Base-by-base conservation (phyloP, 2,329 filamentous ascomycete species). In the Sarocladium oryzae region DNA sequence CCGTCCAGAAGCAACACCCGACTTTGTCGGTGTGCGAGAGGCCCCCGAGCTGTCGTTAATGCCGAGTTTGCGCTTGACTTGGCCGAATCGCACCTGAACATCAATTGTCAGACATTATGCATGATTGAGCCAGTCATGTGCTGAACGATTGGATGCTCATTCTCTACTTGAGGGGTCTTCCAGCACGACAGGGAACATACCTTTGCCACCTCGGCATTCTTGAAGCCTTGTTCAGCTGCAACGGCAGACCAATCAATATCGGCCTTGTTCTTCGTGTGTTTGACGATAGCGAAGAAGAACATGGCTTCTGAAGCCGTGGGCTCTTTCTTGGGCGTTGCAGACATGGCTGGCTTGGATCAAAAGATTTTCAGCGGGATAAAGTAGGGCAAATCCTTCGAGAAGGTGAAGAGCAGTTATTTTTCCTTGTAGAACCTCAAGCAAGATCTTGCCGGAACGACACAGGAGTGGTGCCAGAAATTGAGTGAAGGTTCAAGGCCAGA, bases 211-310 rank as follows among this genome's bases (percentile, higher is more conserved):
- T 65, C 63, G 0, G 65, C 71, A 33, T 69, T 76, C 54, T 75
- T 75, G 65, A 75, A 73, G 8, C 66, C 65, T 11, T 65, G 60
- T 11, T 71, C 68, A 0, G 49, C 26, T 1, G 76, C 75, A 2
- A 79, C 71, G 4, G 57, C 60, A 0, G 67, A 60, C 77, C 77
- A 79, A 57, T 80, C 70, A 32, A 75, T 66, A 1, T 72, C 69
- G 3, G 70, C 69, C 55, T 68, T 69, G 63, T 66, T 69, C 20
- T 63, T 63, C 38, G 66, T 67, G 52, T 75, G 63, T 57, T 72
- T 70, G 53, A 76, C 62, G 37, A 77, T 69, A 51, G 67, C 66
- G 53, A 68, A 67, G 59, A 74, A 74, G 38, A 75, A 69, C 58
- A 68, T 68, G 8, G 69, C 67, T 54, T 77, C 73, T 3, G 63